Base-by-base conservation (phyloP, 169 alveolate genomes). In the Plasmodium billcollinsi region DNA sequence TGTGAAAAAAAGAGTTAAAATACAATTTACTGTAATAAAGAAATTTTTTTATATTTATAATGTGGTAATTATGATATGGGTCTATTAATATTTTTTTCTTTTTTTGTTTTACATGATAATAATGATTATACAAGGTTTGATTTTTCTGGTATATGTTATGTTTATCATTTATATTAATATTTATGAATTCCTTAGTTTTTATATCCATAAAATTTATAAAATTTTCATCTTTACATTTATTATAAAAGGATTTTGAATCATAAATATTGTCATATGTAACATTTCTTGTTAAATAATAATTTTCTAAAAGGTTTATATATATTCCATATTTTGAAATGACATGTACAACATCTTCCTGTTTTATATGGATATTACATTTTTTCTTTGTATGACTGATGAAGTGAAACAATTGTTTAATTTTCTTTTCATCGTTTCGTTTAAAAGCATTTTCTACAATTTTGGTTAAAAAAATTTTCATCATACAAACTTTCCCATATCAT, bases 271-370 rank as follows among this genome's bases (percentile, higher is more conserved):
- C 47, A 39, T 39, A 5, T 39, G 47, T 5, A 5, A 39, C 5
- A 5, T 39, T 39, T 39, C 47, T 39, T 39, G 47, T 39, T 39
- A 39, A 39, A 39, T 39, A 39, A 39, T 39, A 39, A 39, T 52
- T 52, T 18, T 39, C 65, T 69, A 75, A 47, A 7, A 9, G 12
- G 65, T 14, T 20, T 59, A 75, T 12, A 47, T 62, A 43, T 21
- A n/a, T 4, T 18, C 69, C 45, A n/a, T 62, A 21, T 29, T 70
- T n/a, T 67, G 90, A 80, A 5, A 80, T 11, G 14, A 71, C 65
- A 62, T 67, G 66, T 61, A 69, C 83, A 67, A 80, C 49, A 18
- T 80, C 83, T 11, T 67, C 65, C 52, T 39, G 29, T 7, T 15
- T 21, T 24, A 80, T 12, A 26, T 67, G 6, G 14, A 9, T 62